These are phyloP conservation scores for Globisporangium uncinulatum DNA, from an alignment of 352 stramenopile genomes.

Conservation along the genomic window DNA sequence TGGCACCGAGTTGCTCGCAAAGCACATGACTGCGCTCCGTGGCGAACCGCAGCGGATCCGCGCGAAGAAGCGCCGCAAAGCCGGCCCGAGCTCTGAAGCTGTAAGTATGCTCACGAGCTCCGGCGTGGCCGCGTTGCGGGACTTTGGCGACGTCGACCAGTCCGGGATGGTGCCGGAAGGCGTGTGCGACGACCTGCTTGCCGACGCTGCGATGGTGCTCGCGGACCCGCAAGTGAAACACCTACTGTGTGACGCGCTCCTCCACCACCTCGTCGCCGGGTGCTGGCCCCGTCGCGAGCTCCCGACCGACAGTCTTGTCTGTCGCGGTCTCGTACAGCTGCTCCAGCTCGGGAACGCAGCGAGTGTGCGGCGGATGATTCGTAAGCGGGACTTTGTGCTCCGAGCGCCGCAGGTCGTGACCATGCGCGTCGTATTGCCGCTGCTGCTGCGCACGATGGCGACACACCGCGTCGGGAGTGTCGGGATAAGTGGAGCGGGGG, in stretches of 20 bases:
- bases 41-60: constrained; percentile 70
- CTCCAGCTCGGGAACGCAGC: constrained; percentile 77
- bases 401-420: constrained; percentile 71
- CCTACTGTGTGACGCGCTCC: constrained; percentile 66
- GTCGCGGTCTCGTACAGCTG: constrained; percentile 75
- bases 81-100: constrained; percentile 37
- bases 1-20: constrained; percentile 74
- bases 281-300: constrained; percentile 63
- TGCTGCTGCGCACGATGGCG: constrained; percentile 60
- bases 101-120: constrained; percentile 71
- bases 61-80: constrained; percentile 74
- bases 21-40: constrained; percentile 49
- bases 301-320: constrained; percentile 78
- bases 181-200: constrained; percentile 69
- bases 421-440: constrained; percentile 72
- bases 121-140: constrained; percentile 53
- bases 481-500: no score
- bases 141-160: constrained; percentile 69
- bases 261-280: constrained; percentile 46
- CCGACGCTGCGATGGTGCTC: constrained; percentile 72
- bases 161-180: constrained; percentile 80
- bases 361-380: constrained; percentile 78
- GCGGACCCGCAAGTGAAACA: constrained; percentile 76
- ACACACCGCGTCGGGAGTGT: constrained; percentile 19
- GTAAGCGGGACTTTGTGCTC: constrained; percentile 79